Conservation (phyloP, 177 flowering plant genomes). For the Tripterygium wilfordii region DNA sequence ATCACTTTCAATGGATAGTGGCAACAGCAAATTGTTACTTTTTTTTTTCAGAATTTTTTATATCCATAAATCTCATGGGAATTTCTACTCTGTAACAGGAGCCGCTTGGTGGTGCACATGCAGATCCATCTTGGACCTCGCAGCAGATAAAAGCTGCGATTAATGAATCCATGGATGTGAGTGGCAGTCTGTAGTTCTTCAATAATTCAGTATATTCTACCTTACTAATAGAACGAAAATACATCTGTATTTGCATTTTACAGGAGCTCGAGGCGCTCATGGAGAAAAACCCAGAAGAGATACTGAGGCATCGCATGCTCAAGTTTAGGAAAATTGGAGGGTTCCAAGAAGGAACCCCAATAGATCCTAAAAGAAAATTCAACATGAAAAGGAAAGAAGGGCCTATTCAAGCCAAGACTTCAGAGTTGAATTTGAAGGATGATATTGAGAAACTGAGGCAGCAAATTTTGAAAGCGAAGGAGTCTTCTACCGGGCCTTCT, state of each 20-base stretch:
- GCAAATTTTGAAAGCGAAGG: constrained; percentile 45
- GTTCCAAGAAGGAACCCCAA: constrained; percentile 61
- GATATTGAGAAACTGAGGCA: constrained; percentile 67
- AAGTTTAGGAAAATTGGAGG: constrained; percentile 81
- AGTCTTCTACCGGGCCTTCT: constrained; percentile 37
- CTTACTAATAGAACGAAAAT: neutral
- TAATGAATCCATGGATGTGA: constrained; percentile 70
- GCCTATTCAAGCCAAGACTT: constrained; percentile 24
- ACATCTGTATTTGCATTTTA: constrained; percentile 7
- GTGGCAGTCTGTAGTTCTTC: constrained; percentile 21
- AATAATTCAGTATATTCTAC: neutral
- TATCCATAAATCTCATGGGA: no score
- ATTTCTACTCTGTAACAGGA: constrained; percentile 76
- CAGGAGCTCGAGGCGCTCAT: constrained; percentile 85
- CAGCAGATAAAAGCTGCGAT: constrained; percentile 73
- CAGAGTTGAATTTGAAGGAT: constrained; percentile 41
- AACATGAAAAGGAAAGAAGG: constrained; percentile 72
- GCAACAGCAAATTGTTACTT: no score
- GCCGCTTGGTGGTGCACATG: constrained; percentile 96
- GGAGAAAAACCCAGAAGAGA: constrained; percentile 55
- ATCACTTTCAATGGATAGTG: no score
- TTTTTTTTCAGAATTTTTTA: no score
- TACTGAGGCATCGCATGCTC: constrained; percentile 53
- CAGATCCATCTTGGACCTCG: constrained; percentile 84
- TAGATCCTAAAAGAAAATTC: constrained; percentile 46